Conservation (phyloP, 2,329 filamentous ascomycete genomes). For the Elsinoe perseae region DNA sequence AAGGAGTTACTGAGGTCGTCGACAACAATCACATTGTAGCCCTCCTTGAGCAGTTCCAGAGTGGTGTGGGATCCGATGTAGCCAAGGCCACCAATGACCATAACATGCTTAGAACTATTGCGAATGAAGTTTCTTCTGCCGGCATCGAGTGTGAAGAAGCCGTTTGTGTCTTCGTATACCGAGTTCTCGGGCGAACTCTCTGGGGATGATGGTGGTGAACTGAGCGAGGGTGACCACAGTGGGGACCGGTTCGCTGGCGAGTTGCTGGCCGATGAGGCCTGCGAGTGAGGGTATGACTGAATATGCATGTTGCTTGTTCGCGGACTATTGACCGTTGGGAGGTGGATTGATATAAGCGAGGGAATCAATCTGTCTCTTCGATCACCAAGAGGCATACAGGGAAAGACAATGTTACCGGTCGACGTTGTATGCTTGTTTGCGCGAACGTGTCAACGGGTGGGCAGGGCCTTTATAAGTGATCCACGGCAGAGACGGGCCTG, state of each 20-base stretch:
- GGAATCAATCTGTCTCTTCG: conserved; percentile 8
- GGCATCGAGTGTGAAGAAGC: conserved; percentile 13
- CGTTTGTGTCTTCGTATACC: conserved; percentile 5
- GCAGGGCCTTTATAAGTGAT: conserved; percentile 13
- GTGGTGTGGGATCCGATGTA: conserved; percentile 52
- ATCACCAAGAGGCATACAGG: background rate
- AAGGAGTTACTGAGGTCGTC: conserved; percentile 42
- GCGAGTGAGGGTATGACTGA: background rate
- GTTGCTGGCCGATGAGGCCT: conserved; percentile 7
- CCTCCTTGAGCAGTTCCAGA: conserved; percentile 47
- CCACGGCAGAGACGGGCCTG: conserved; percentile 11
- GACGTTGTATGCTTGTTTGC: background rate
- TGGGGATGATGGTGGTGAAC: conserved; percentile 10
- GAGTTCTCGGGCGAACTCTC: conserved; percentile 8
- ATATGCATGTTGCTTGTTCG: background rate
- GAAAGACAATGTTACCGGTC: conserved; percentile 11
- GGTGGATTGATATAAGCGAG: conserved; percentile 13
- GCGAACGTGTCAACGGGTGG: conserved; percentile 11
- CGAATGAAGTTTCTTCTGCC: conserved; percentile 5
- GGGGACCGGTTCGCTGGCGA: conserved; percentile 4
- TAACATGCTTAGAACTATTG: conserved; percentile 28
- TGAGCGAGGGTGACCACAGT: conserved; percentile 1
- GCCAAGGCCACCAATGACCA: conserved; percentile 49
- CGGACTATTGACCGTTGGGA: conserved; percentile 1
- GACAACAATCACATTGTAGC: conserved; percentile 46